phyloP scores from a whole-genome alignment of 306 rosid genomes.

The Inga leiocalycina region DNA sequence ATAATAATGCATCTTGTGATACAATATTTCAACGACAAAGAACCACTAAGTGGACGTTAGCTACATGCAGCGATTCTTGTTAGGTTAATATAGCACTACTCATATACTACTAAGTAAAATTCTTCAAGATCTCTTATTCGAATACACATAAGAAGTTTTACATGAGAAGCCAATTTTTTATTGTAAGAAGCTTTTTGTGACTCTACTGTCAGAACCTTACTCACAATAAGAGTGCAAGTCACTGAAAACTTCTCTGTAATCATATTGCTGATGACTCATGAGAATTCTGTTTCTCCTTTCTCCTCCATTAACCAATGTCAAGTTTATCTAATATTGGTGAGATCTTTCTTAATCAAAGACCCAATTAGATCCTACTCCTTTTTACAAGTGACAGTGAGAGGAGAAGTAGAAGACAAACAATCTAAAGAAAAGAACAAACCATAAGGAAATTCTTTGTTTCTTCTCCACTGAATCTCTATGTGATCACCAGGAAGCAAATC shows the following conservation, averaged over 20 bases:
- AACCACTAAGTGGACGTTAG: not conserved
- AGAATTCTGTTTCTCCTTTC: slow-evolving; percentile 2
- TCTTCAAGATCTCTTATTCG: not conserved
- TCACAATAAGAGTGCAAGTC: not conserved
- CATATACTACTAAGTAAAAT: not conserved
- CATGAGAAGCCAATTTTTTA: not conserved
- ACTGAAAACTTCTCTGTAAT: not conserved
- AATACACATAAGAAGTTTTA: not conserved
- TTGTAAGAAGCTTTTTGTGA: not conserved
- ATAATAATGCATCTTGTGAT: slow-evolving; percentile 37
- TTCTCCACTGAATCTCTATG: slow-evolving; percentile 96
- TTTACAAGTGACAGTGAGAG: not conserved
- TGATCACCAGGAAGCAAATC: slow-evolving; percentile 84
- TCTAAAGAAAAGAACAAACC: slow-evolving; percentile 60
- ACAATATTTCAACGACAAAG: not conserved
- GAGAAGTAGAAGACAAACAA: slow-evolving; percentile 16
- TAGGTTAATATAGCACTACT: slow-evolving; percentile 16
- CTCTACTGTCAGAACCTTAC: not conserved
- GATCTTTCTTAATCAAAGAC: slow-evolving; percentile 8
- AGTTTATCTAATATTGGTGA: slow-evolving; percentile 29
- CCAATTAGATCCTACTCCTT: slow-evolving; percentile 21
- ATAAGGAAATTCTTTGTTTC: slow-evolving; percentile 91
- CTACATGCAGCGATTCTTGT: slow-evolving; percentile 30
- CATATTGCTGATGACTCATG: not conserved
- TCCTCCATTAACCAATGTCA: slow-evolving; percentile 2